Conservation (phyloP, 1,284 basidiomycete species). For the Trichosporon asahii region DNA sequence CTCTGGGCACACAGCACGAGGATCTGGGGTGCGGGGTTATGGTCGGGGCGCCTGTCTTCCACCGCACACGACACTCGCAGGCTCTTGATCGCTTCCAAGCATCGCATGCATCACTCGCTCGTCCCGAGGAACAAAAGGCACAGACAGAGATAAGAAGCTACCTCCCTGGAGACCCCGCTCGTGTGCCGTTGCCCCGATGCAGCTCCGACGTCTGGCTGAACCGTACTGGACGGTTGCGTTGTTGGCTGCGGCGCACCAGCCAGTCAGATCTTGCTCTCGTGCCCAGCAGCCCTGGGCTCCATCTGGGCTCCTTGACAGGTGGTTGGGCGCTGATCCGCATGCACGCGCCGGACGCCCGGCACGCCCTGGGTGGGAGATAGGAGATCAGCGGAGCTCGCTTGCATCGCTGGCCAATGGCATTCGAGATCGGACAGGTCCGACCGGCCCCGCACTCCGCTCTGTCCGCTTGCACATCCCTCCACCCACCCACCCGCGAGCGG, state of each 20-base stretch:
- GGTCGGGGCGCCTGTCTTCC: background rate
- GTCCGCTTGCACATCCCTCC: background rate
- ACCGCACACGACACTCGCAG: background rate
- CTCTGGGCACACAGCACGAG: background rate
- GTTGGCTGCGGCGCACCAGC: background rate
- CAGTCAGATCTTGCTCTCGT: background rate
- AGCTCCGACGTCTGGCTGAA: background rate
- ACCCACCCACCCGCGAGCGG: background rate
- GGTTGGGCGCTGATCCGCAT: background rate
- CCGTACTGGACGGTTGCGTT: too few species aligned
- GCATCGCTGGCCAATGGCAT: background rate
- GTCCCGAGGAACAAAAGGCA: background rate
- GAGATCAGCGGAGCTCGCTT: background rate
- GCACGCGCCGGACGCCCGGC: background rate
- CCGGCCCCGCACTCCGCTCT: conserved; percentile 3
- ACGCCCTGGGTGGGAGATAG: background rate
- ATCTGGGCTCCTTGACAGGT: too few species aligned
- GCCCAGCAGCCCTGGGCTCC: too few species aligned
- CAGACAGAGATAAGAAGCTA: background rate
- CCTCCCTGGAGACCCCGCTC: background rate
- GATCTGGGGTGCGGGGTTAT: background rate
- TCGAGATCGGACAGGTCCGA: background rate
- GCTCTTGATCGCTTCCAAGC: background rate
- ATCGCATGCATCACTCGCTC: background rate
- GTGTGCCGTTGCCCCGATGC: background rate